Base-by-base conservation (phyloP, 306 rosid species). In the Rosa chinensis region DNA sequence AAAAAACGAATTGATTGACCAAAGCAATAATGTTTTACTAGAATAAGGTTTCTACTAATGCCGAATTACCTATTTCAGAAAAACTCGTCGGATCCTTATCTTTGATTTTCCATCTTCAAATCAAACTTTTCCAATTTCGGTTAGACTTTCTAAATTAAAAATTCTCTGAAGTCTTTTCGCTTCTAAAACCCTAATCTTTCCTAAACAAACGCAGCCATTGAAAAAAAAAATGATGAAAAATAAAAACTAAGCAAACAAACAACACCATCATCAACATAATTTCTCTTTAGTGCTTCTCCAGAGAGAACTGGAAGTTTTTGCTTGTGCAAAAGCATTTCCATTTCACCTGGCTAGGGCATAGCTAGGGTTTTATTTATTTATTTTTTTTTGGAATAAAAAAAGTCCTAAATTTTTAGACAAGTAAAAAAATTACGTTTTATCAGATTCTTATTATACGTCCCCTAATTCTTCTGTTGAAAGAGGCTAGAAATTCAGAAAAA, bases 31-130 rank as follows among this genome's bases (percentile, higher is more conserved):
- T 74, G 39, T 74, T 58, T 23, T 23, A 74, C 78, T 42, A 25
- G 68, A 75, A 42, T 42, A 75, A 43, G 78, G 28, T 59, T 75
- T 75, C 78, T 59, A 74, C 50, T 32, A 32, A 32, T 32, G 37
- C 37, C 37, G 37, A 32, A 32, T 32, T 32, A 32, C 37, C 37
- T 56, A 13, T 75, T 75, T 75, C 56, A 58, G 55, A 7, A 58
- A 58, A 59, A 45, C 28, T 75, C 70, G 18, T 45, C 9, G 18
- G 8, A 42, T 28, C 76, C 40, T 43, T 21, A 21, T 59, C 50
- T 23, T n/a, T 43, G 52, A 40, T 9, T 47, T 44, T 42, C 32
- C 70, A 25, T 75, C 53, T 50, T 25, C 32, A 50, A 66, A 49
- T 16, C 3, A 47, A 6, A 23, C 39, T 25, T 70, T 47, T 21